These are phyloP conservation scores for Aspergillus latus DNA, from an alignment of 2,329 filamentous ascomycete genomes.

Conservation along the genomic window DNA sequence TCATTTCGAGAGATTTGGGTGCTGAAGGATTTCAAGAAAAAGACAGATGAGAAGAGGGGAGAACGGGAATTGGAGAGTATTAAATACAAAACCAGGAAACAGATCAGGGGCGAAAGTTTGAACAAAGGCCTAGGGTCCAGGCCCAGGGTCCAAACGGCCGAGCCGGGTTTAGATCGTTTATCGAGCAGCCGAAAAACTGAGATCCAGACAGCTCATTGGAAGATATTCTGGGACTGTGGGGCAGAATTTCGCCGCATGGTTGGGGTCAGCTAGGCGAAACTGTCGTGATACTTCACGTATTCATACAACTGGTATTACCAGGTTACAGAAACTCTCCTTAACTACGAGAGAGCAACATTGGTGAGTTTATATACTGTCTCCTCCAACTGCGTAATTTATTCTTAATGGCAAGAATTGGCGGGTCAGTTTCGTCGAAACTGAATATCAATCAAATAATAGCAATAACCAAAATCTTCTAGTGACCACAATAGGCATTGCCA, in stretches of 20 bases:
- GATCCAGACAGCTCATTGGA: background rate
- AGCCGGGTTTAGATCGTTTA: background rate
- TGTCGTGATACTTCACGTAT: no score
- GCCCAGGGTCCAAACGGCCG: background rate
- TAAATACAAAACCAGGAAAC: background rate
- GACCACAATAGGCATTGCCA: no score
- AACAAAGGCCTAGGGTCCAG: background rate
- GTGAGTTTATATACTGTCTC: no score
- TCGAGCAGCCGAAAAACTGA: background rate
- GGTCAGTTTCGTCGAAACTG: no score
- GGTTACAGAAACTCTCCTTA: no score
- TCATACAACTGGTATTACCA: no score
- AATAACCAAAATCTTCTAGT: no score
- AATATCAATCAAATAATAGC: no score
- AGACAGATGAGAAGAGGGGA: background rate
- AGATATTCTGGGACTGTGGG: background rate
- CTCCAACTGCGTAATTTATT: no score
- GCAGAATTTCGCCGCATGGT: background rate
- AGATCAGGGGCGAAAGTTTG: background rate
- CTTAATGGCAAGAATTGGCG: no score
- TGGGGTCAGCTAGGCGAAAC: no score
- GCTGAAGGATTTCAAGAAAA: background rate
- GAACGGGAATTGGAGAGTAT: background rate
- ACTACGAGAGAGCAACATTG: no score
- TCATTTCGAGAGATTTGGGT: conserved; percentile 10